Base-by-base conservation (phyloP, 257 asterid genomes). In the Nicotiana tomentosiformis region DNA sequence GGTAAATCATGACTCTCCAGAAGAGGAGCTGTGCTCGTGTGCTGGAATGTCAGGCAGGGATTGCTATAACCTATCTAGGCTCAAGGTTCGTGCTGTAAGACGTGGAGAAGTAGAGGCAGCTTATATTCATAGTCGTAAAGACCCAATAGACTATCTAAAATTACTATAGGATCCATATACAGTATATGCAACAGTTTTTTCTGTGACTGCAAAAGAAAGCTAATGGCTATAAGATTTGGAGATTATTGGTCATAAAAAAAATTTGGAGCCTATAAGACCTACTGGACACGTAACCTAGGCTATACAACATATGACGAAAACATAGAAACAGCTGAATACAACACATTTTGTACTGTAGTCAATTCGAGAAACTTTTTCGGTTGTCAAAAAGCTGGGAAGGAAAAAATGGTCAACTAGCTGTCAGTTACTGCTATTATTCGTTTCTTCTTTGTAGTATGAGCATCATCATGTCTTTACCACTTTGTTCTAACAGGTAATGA, bases 11-110 rank as follows among this genome's bases (percentile, higher is more conserved):
- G 88, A 85, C 88, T 89, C 90, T 15, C 90, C 91, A 18, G 91
- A 89, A 82, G 91, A 87, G 85, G 94, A 89, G 78, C 92, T 90
- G 77, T 94, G 98, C 85, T 89, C 93, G 76, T 92, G 97, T 78
- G 51, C 49, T 80, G 82, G 84, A 74, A 46, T 66, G 58, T 84
- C 56, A n/a, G 82, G 46, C 55, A 77, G 65, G 66, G 87, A 85
- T 74, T 82, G 7, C 30, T 74, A 80, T 66, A 67, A 88, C 84
- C 55, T 65, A 69, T 86, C 86, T 74, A 57, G 79, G 61, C 69
- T 57, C 83, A 82, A 90, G 92, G 97, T 87, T 86, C 56, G 95
- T 89, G 69, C 72, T 51, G 43, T 26, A 37, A 74, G 67, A 58
- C 20, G 5, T 81, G 79, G 79, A 49, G 61, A 43, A 55, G 61